phyloP scores from a whole-genome alignment of 331 rosid species.

The Ulmus americana region DNA sequence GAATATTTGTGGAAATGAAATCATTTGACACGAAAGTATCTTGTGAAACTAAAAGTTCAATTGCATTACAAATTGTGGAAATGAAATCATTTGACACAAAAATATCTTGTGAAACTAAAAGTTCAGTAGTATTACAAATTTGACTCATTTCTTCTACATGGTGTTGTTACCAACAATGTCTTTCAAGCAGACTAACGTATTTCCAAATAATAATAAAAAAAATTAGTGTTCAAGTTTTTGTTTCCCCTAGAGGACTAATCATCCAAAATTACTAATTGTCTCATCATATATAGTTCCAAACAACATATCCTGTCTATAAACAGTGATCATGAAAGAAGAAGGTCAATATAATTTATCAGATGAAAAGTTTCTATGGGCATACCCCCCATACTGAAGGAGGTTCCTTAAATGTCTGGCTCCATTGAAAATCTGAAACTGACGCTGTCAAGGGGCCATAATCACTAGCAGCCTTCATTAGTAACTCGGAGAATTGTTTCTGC shows the following conservation, averaged over 20 bases:
- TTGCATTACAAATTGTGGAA: background rate
- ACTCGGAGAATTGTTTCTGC: constrained; percentile 95
- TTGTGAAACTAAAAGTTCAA: background rate
- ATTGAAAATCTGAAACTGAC: constrained; percentile 88
- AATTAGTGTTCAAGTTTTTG: background rate
- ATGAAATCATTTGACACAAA: no score
- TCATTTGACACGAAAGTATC: background rate
- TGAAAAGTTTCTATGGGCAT: constrained; percentile 31
- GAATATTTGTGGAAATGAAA: background rate
- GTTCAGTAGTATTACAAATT: background rate
- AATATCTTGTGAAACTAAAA: background rate
- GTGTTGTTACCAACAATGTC: background rate
- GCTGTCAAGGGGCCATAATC: constrained; percentile 93
- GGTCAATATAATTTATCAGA: background rate
- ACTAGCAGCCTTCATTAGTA: constrained; percentile 93
- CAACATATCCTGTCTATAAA: background rate
- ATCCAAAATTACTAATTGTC: background rate
- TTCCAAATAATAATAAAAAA: background rate
- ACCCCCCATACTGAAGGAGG: constrained; percentile 98
- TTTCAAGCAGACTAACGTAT: background rate
- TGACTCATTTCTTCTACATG: background rate
- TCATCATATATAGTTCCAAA: background rate
- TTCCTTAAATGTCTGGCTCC: constrained; percentile 97
- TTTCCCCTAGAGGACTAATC: background rate
- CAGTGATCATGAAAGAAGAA: background rate